Percentiles rank a stretch among this genome's conserved stretches.
Evolutionary conservation across 2,329 filamentous ascomycete genomes (phyloP).

Genomic region (Parastagonospora avenae): DNA sequence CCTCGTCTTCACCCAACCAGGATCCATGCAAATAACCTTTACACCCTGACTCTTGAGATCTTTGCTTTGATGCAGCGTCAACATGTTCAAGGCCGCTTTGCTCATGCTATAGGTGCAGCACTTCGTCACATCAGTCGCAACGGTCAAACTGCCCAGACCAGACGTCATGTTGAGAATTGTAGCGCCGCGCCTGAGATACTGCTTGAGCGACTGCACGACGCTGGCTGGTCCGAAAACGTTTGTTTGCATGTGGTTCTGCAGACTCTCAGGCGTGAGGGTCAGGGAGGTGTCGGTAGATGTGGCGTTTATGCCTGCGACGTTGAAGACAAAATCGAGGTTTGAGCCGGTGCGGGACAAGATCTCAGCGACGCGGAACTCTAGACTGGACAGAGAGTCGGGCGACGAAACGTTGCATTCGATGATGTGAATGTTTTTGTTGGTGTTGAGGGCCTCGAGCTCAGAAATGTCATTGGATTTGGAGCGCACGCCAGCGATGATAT

Average conservation of each 20-base stretch:
- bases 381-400: constrained; percentile 37
- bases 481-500: constrained; percentile 49
- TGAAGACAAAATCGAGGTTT: constrained; percentile 51
- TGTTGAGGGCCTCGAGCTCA: constrained; percentile 33
- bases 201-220: constrained; percentile 47
- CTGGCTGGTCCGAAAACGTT: constrained; percentile 58
- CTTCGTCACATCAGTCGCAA: constrained; percentile 37
- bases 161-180: constrained; percentile 44
- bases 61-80: constrained; percentile 50
- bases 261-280: constrained; percentile 43
- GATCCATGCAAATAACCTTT: constrained; percentile 50
- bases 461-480: constrained; percentile 35
- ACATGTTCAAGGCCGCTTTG: constrained; percentile 53
- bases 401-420: constrained; percentile 49
- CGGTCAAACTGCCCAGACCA: constrained; percentile 40
- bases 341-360: constrained; percentile 39
- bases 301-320: constrained; percentile 51
- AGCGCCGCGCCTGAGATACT: constrained; percentile 36
- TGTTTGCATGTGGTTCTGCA: constrained; percentile 50
- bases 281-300: constrained; percentile 46
- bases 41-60: constrained; percentile 37
- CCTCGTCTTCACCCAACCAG: constrained; percentile 53
- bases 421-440: constrained; percentile 41
- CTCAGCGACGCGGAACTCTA: constrained; percentile 42
- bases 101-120: constrained; percentile 50